Evolutionary conservation across 257 asterid genomes (phyloP).

Genomic region (Solanum chaucha): DNA sequence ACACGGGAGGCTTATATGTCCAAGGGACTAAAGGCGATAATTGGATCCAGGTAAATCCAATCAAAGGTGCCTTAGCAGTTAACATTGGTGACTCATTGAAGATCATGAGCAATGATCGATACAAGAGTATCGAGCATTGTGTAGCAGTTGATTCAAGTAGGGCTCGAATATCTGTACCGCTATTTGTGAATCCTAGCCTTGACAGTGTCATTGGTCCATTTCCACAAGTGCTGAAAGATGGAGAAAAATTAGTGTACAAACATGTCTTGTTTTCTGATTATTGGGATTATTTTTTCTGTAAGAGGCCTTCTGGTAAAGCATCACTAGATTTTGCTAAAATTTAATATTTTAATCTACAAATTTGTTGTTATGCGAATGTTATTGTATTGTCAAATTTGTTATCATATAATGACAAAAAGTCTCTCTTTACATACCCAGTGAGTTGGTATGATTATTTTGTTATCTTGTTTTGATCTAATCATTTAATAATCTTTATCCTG

Average conservation of each 20-base stretch:
- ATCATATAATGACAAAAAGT: neutral
- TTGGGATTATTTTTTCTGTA: slow-evolving; percentile 35
- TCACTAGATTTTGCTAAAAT: slow-evolving; percentile 30
- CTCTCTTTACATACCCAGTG: neutral
- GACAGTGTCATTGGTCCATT: slow-evolving; percentile 33
- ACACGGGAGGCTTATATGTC: slow-evolving; percentile 44
- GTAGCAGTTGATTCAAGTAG: slow-evolving; percentile 16
- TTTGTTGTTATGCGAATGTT: neutral
- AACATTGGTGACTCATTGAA: slow-evolving; percentile 39
- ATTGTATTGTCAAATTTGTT: neutral
- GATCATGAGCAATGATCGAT: slow-evolving; percentile 42
- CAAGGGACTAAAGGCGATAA: slow-evolving; percentile 8
- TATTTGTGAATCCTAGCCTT: slow-evolving; percentile 28
- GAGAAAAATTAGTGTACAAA: slow-evolving; percentile 30
- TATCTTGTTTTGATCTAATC: too few relatives aligned
- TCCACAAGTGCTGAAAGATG: slow-evolving; percentile 22
- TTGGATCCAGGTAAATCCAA: slow-evolving; percentile 42
- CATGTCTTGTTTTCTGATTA: slow-evolving; percentile 28
- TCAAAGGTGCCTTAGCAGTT: slow-evolving; percentile 30
- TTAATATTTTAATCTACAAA: slow-evolving; percentile 2
- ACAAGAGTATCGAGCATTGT: slow-evolving; percentile 50
- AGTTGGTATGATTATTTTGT: neutral
- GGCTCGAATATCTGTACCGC: slow-evolving; percentile 36
- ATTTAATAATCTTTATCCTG: too few relatives aligned
- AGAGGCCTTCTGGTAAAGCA: slow-evolving; percentile 33